Conservation (phyloP, 164 flowering plant species). For the Magnolia sinica region DNA sequence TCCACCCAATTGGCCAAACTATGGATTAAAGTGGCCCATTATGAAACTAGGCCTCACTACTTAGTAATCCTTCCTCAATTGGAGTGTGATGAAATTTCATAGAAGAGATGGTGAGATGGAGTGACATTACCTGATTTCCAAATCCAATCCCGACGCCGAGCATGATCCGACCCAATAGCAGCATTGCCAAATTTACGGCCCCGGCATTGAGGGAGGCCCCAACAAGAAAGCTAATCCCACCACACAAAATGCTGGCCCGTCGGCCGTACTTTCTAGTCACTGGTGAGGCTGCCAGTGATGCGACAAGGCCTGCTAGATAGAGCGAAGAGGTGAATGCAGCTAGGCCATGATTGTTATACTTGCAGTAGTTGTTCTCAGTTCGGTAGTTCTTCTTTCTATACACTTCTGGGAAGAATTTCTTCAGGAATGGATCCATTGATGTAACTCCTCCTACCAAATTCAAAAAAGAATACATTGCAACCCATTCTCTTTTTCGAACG, state of each 20-base stretch:
- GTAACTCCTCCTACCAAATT: constrained; percentile 77
- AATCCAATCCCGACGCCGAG: constrained; percentile 97
- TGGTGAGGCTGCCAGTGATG: constrained; percentile 70
- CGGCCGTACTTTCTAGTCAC: constrained; percentile 73
- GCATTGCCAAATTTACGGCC: constrained; percentile 69
- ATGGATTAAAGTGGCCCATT: neutral
- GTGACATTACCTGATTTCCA: constrained; percentile 70
- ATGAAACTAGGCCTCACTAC: neutral
- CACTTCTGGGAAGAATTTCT: constrained; percentile 61
- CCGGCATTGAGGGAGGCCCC: constrained; percentile 76
- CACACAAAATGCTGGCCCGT: constrained; percentile 60
- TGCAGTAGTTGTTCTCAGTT: constrained; percentile 83
- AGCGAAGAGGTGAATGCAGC: constrained; percentile 86
- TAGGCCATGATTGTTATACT: constrained; percentile 72
- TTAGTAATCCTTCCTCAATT: neutral
- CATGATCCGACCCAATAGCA: constrained; percentile 74
- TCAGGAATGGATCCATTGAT: constrained; percentile 82
- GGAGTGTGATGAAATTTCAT: neutral
- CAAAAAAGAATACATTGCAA: neutral
- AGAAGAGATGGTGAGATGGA: neutral
- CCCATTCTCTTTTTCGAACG: neutral
- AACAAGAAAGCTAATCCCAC: constrained; percentile 67
- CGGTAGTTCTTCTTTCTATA: constrained; percentile 46
- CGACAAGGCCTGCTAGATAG: constrained; percentile 80
- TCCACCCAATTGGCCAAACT: neutral